Base-by-base conservation (phyloP, 495 filamentous ascomycete species). In the Ramalina peruviana region DNA sequence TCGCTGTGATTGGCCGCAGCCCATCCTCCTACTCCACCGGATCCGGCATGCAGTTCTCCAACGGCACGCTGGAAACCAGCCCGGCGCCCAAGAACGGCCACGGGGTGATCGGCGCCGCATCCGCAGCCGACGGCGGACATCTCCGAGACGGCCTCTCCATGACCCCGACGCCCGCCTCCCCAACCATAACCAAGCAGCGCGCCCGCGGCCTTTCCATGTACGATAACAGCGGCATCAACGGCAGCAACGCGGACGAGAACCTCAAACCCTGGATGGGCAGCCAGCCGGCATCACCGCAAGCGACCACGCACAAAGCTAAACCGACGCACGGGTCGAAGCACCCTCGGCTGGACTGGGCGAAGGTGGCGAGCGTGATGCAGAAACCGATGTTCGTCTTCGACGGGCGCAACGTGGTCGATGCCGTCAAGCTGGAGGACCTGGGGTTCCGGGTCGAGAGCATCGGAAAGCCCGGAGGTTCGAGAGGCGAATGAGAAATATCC, bases 351-450 rank as follows among this genome's bases (percentile, higher is more conserved):
- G 74, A 81, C 51, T 81, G 78, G 78, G 58, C 64, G 3, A 67
- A 69, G 16, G 62, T 74, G 19, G 66, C 68, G 1, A 60, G 61
- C 21, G 63, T 67, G 26, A 84, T 88, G 81, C 68, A 71, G 41
- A 74, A 79, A 48, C 83, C 83, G 2, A 75, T 73, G 52, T 82
- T 76, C 67, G 65, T 86, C 5, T 86, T 88, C 60, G 83, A 88
- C 50, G 83, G 83, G 15, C 73, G 80, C 26, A 75, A 79, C 25
- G 65, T 83, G 21, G 60, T 86, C 13, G 74, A 86, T 55, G 64
- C 67, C 7, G 57, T 54, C 13, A 70, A 72, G 52, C 66, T 86
- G 59, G 68, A 71, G 36, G 65, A 60, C 38, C 58, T 85, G 26
- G 82, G 80, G 0, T 73, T 85, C 23, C 25, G 55, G 20, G 56